Conservation (phyloP, 352 stramenopile species). For the Phytophthora palmivora region DNA sequence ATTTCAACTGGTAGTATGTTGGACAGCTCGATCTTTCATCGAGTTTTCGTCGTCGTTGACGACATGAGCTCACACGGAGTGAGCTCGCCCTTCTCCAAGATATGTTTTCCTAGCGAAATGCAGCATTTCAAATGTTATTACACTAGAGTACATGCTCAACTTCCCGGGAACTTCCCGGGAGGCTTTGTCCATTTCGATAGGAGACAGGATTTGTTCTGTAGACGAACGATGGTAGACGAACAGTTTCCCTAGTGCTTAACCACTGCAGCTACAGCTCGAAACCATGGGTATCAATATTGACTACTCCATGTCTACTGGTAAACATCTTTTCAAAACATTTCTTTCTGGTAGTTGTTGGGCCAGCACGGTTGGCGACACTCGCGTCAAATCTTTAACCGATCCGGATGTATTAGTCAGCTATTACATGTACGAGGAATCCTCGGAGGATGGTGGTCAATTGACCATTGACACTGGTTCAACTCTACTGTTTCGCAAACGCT, state of each 20-base stretch:
- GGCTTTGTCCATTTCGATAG: slow-evolving; percentile 31
- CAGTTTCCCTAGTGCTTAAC: too few relatives aligned
- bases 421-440: not conserved
- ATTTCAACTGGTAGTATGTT: too few relatives aligned
- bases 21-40: too few relatives aligned
- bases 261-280: too few relatives aligned
- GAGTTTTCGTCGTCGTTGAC: too few relatives aligned
- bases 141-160: not conserved
- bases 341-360: slow-evolving; percentile 8
- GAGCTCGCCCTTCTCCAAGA: too few relatives aligned
- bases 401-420: not conserved
- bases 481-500: slow-evolving; percentile 3
- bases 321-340: too few relatives aligned
- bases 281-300: too few relatives aligned
- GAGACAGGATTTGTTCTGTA: slow-evolving; percentile 24
- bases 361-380: not conserved
- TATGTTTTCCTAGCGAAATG: slow-evolving; percentile 17
- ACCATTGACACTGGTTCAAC: too few relatives aligned
- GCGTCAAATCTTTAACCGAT: slow-evolving; percentile 9
- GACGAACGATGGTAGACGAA: slow-evolving; percentile 24
- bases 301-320: too few relatives aligned
- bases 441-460: slow-evolving; percentile 3
- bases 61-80: too few relatives aligned
- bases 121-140: too few relatives aligned
- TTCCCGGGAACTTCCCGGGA: slow-evolving; percentile 11